Evolutionary conservation across 164 flowering plant species (phyloP), one percentile per base, ranked within the genome.

Genomic region (Warburgia ugandensis): DNA sequence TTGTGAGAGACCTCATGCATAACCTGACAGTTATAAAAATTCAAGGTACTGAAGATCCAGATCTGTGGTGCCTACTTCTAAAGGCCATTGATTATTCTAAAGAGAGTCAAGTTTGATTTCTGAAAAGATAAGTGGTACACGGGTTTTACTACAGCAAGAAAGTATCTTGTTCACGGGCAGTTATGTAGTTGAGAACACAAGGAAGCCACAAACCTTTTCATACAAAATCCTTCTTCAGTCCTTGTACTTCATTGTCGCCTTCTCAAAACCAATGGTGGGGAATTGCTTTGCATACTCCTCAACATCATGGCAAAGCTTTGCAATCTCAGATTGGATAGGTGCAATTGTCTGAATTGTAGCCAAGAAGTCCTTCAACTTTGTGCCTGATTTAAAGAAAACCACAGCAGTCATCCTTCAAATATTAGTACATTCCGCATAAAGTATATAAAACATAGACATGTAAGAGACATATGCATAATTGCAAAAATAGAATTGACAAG

Each of bases 261-360:
- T 92, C 52, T 86, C 84, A 63, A 92, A 92, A 29, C 98, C 98
- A 63, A 92, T 79, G 22, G 99, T 92, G 2, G 95, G 95, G 63
- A 92, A 92, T 59, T 86, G 91, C 54, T 88, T 92, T 10, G 95
- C 96, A 54, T 71, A 92, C 60, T 80, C 92, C 79, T 87, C 97
- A 29, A 92, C 97, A 16, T 79, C 77, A 3, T 58, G 64, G n/a
- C 84, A 77, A 17, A 92, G 77, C 54, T 86, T 80, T 33, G 75
- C 52, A 52, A 80, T 70, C 68, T 84, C 96, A 33, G 95, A 79
- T 64, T 76, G 80, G 59, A 76, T 29, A 39, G 68, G 17, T 10
- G 65, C 36, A 8, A 45, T 62, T 28, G 73, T 58, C 45, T 75
- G 70, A 75, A 86, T 47, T 26, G 91, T 69, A 52, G 71, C 71